Evolutionary conservation across 1,284 basidiomycete species (phyloP).

Genomic region (Tylopilus orsonianus): DNA sequence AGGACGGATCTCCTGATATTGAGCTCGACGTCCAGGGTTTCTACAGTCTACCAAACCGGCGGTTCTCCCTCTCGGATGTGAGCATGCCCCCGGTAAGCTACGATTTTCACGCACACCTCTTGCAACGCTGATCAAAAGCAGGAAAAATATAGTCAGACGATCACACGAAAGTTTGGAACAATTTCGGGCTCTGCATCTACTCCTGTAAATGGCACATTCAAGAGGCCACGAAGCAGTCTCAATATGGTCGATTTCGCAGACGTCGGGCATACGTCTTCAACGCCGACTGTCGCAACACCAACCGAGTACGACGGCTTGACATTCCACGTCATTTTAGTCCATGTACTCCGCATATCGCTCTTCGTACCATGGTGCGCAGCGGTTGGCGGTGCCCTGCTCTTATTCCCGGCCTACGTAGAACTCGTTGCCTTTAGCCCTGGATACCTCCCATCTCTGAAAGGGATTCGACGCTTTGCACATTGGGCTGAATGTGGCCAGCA

Average conservation of each 20-base stretch:
- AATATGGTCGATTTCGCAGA: constrained; percentile 23
- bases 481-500: constrained; percentile 44
- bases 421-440: constrained; percentile 41
- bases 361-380: constrained; percentile 51
- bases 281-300: not conserved
- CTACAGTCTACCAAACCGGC: constrained; percentile 31
- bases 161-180: constrained; percentile 28
- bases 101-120: not conserved
- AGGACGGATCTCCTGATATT: not conserved
- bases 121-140: not conserved
- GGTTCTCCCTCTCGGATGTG: constrained; percentile 31
- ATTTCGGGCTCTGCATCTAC: constrained; percentile 23
- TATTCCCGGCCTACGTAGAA: constrained; percentile 42
- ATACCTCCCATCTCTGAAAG: constrained; percentile 37
- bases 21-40: constrained; percentile 17
- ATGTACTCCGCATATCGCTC: constrained; percentile 27
- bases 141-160: not conserved
- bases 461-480: constrained; percentile 44
- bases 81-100: constrained; percentile 14
- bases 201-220: constrained; percentile 4
- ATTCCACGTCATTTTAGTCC: not conserved
- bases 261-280: no score
- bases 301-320: not conserved
- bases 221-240: constrained; percentile 11
- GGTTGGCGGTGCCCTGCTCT: constrained; percentile 44